These are phyloP conservation scores for Pseudopyricularia cyperi DNA, from an alignment of 2,329 filamentous ascomycete genomes.

Conservation along the genomic window DNA sequence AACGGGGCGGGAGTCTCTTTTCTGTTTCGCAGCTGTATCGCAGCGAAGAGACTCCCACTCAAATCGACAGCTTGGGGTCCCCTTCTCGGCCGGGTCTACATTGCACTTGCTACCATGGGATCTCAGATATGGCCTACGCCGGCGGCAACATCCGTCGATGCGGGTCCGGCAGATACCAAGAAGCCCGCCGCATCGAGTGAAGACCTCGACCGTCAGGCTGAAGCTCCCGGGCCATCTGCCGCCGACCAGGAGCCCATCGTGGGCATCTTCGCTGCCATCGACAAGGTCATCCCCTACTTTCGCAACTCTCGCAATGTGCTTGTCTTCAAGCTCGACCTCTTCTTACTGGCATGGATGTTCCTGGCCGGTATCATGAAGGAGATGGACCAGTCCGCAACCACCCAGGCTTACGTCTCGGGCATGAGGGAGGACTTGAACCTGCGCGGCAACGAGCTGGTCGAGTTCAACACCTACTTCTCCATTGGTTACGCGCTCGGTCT, in stretches of 20 bases:
- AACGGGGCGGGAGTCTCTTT: too few relatives aligned
- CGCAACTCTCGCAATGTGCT: constrained; percentile 18
- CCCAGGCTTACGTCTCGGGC: constrained; percentile 23
- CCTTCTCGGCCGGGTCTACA: too few relatives aligned
- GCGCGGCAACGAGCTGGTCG: constrained; percentile 38
- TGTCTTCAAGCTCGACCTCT: constrained; percentile 19
- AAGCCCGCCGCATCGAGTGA: background rate
- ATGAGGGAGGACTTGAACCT: constrained; percentile 31
- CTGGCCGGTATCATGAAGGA: constrained; percentile 22
- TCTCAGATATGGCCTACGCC: background rate
- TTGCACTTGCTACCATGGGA: background rate
- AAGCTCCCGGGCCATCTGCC: background rate
- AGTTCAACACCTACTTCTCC: constrained; percentile 39
- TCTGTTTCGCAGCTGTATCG: too few relatives aligned
- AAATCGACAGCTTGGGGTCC: too few relatives aligned
- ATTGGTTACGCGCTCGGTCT: constrained; percentile 43
- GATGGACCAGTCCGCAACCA: constrained; percentile 22
- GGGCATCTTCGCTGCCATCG: background rate
- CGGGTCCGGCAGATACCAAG: background rate
- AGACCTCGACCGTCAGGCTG: background rate
- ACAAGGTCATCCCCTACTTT: constrained; percentile 13
- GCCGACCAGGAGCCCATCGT: background rate
- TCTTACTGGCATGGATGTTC: constrained; percentile 22
- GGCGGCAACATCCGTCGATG: background rate
- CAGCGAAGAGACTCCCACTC: too few relatives aligned